phyloP scores from a whole-genome alignment of 129 eudicot genomes.

The Calendula officinalis region DNA sequence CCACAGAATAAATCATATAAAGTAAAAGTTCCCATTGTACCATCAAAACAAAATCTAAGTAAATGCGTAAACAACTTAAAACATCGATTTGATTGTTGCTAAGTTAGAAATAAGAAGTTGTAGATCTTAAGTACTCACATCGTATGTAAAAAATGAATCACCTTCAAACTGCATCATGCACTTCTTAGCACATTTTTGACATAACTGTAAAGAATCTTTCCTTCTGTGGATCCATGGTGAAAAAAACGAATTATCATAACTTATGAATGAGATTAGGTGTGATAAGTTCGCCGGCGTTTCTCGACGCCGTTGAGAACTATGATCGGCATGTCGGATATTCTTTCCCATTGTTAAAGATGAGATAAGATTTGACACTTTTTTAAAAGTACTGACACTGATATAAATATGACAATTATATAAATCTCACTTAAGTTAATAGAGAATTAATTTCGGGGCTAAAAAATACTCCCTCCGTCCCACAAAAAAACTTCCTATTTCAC shows the following conservation, averaged over 20 bases:
- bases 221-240: slow-evolving; percentile 4
- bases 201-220: not conserved
- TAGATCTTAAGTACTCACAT: slow-evolving; percentile 9
- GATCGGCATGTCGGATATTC: not conserved
- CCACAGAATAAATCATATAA: not conserved
- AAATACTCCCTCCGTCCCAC: no score
- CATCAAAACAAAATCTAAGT: slow-evolving; percentile 1
- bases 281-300: not conserved
- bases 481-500: no score
- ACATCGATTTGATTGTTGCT: not conserved
- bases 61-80: not conserved
- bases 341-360: not conserved
- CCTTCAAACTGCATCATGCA: not conserved
- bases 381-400: no score
- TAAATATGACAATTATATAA: no score
- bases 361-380: not conserved
- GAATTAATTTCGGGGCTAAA: no score
- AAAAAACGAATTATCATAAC: slow-evolving; percentile 8
- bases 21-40: not conserved
- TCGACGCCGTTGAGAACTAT: not conserved
- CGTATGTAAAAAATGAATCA: slow-evolving; percentile 6
- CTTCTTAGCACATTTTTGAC: not conserved
- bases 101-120: not conserved
- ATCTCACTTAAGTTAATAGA: no score
- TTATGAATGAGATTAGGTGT: not conserved